Conservation (phyloP, 257 asterid genomes). For the Gentiana straminea region DNA sequence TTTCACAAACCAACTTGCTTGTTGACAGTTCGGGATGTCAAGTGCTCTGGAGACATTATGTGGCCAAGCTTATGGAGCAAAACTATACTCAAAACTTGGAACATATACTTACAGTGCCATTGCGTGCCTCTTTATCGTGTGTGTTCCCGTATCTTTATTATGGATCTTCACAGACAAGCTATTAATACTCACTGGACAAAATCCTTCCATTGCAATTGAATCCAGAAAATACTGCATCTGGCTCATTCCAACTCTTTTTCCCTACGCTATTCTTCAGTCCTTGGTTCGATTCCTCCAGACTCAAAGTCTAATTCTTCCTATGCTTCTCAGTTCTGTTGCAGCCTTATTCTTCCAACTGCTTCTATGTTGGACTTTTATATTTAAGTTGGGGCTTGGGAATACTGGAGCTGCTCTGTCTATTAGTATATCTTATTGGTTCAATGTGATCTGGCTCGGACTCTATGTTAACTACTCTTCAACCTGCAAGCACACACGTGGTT, state of each 20-base stretch:
- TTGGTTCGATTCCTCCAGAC: slow-evolving; percentile 56
- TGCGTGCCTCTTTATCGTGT: slow-evolving; percentile 41
- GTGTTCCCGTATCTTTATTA: slow-evolving; percentile 45
- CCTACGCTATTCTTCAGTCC: slow-evolving; percentile 65
- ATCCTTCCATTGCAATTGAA: slow-evolving; percentile 48
- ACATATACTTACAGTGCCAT: slow-evolving; percentile 36
- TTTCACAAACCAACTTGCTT: too few relatives aligned
- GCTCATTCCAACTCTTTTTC: slow-evolving; percentile 64
- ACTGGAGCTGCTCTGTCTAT: slow-evolving; percentile 70
- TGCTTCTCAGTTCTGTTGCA: slow-evolving; percentile 54
- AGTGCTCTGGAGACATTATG: slow-evolving; percentile 82
- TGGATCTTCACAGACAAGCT: slow-evolving; percentile 54
- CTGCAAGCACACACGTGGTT: slow-evolving; percentile 29
- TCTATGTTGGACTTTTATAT: slow-evolving; percentile 54
- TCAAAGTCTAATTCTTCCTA: slow-evolving; percentile 67
- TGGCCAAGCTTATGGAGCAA: slow-evolving; percentile 88
- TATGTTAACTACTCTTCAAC: slow-evolving; percentile 48
- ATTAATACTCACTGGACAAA: slow-evolving; percentile 46
- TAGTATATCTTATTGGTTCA: slow-evolving; percentile 62
- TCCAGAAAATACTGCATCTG: slow-evolving; percentile 54
- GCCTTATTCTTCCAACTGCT: slow-evolving; percentile 49
- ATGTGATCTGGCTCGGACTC: slow-evolving; percentile 37
- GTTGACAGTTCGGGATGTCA: slow-evolving; percentile 61
- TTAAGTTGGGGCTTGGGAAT: slow-evolving; percentile 45
- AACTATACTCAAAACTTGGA: slow-evolving; percentile 53